A percentile compares a stretch with the other conserved stretches of the same genome.
Evolutionary conservation across 352 stramenopile genomes (phyloP).

Genomic region (Phytophthora europaea): DNA sequence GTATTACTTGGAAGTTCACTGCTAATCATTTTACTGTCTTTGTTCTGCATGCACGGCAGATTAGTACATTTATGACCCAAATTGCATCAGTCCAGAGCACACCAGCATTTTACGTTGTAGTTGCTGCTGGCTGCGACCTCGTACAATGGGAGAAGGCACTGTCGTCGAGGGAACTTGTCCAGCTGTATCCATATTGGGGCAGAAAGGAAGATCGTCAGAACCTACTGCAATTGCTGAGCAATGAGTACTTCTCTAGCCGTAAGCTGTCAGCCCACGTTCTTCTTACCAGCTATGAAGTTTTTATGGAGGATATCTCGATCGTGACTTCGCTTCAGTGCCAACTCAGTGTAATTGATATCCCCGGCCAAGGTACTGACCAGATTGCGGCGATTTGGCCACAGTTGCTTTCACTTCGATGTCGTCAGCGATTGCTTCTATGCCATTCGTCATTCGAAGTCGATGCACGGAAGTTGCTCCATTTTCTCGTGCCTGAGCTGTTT

Average conservation of each 20-base stretch:
- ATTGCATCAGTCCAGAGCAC: conserved; percentile 37
- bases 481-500: conserved; percentile 73
- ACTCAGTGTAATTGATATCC: conserved; percentile 57
- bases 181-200: conserved; percentile 70
- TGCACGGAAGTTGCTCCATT: conserved; percentile 68
- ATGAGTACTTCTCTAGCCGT: conserved; percentile 44
- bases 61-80: conserved; percentile 42
- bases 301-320: conserved; percentile 55
- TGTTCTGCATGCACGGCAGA: conserved; percentile 30
- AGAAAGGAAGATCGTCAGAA: conserved; percentile 48
- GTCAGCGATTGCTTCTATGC: conserved; percentile 70
- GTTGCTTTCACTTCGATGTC: conserved; percentile 67
- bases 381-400: conserved; percentile 55
- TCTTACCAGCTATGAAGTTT: conserved; percentile 66
- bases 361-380: conserved; percentile 29
- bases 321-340: conserved; percentile 61
- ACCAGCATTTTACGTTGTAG: conserved; percentile 56
- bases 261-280: conserved; percentile 54
- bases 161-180: conserved; percentile 30
- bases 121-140: conserved; percentile 51
- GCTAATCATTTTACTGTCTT: background rate
- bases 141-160: conserved; percentile 51
- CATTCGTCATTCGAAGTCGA: conserved; percentile 50
- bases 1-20: background rate
- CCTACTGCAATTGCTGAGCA: conserved; percentile 47